phyloP scores from a whole-genome alignment of 1,284 basidiomycete genomes.

The Heterobasidion parviporum region DNA sequence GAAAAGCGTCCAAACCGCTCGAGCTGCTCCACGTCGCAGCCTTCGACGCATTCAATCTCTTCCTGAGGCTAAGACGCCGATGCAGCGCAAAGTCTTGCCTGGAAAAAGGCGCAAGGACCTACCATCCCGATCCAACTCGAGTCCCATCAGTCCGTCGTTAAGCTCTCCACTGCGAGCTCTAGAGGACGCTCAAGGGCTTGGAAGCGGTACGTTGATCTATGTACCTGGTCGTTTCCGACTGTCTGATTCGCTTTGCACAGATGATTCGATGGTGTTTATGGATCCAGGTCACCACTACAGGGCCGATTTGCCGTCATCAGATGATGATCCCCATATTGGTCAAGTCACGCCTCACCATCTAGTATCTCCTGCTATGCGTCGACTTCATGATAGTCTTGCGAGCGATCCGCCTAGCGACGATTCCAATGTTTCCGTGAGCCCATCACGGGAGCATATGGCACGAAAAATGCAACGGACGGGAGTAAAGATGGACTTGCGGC shows the following conservation, averaged over 20 bases:
- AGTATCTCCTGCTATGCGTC: constrained; percentile 47
- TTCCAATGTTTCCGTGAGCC: constrained; percentile 31
- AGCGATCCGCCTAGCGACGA: constrained; percentile 34
- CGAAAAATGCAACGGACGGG: background rate
- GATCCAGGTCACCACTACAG: constrained; percentile 6
- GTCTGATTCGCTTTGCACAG: constrained; percentile 14
- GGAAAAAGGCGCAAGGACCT: background rate
- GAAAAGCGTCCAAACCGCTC: constrained; percentile 12
- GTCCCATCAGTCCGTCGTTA: background rate
- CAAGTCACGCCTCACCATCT: constrained; percentile 64
- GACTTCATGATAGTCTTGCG: constrained; percentile 14
- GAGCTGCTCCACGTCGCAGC: constrained; percentile 7
- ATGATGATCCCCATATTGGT: constrained; percentile 52
- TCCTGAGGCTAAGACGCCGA: background rate
- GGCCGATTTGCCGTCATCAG: constrained; percentile 29
- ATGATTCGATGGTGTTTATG: constrained; percentile 35
- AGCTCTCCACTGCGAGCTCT: constrained; percentile 22
- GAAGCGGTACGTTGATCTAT: constrained; percentile 31
- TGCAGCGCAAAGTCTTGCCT: background rate
- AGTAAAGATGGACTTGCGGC: background rate
- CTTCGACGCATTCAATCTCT: constrained; percentile 7
- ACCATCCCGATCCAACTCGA: background rate
- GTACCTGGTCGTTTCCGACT: background rate
- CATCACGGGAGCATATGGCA: constrained; percentile 17
- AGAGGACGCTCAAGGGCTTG: constrained; percentile 25